These are phyloP conservation scores for Chrysoporthe deuterocubensis DNA, from an alignment of 2,329 filamentous ascomycete species.

Conservation along the genomic window DNA sequence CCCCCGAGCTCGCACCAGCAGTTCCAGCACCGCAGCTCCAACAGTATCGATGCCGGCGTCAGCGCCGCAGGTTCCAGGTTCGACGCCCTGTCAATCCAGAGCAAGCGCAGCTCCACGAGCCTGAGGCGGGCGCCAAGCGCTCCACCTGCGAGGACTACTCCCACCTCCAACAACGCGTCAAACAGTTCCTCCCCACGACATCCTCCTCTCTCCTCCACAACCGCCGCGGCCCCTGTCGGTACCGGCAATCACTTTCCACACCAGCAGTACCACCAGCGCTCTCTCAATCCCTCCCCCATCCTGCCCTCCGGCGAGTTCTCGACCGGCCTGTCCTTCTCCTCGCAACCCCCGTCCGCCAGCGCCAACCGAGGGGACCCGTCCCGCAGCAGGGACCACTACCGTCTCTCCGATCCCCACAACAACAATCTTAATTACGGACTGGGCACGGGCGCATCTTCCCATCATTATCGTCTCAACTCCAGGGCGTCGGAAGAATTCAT, in stretches of 20 bases:
- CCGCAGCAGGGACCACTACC: conserved; percentile 29
- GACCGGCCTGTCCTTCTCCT: conserved; percentile 40
- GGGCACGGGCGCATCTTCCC: conserved; percentile 29
- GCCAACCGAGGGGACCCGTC: conserved; percentile 24
- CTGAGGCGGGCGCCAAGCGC: conserved; percentile 65
- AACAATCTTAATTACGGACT: conserved; percentile 34
- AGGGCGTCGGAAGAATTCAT: conserved; percentile 62
- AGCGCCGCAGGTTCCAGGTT: conserved; percentile 42
- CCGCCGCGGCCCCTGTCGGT: conserved; percentile 14
- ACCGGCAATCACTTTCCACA: background rate
- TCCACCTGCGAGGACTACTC: conserved; percentile 53
- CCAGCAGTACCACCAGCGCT: conserved; percentile 33
- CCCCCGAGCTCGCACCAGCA: conserved; percentile 53
- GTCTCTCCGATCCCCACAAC: conserved; percentile 37
- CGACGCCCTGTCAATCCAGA: conserved; percentile 62
- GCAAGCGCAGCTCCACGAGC: conserved; percentile 67
- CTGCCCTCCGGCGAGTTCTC: conserved; percentile 51
- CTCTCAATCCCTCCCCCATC: conserved; percentile 51
- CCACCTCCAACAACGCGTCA: conserved; percentile 53
- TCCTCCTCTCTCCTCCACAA: conserved; percentile 40
- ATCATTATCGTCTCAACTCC: conserved; percentile 45
- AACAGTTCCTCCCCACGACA: conserved; percentile 54
- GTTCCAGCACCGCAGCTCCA: conserved; percentile 50
- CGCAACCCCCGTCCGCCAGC: conserved; percentile 24
- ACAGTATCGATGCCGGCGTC: conserved; percentile 48